Evolutionary conservation across 2,329 filamentous ascomycete genomes (phyloP), one percentile per base, ranked within the genome.

Genomic region (Paraphoma chrysanthemicola): DNA sequence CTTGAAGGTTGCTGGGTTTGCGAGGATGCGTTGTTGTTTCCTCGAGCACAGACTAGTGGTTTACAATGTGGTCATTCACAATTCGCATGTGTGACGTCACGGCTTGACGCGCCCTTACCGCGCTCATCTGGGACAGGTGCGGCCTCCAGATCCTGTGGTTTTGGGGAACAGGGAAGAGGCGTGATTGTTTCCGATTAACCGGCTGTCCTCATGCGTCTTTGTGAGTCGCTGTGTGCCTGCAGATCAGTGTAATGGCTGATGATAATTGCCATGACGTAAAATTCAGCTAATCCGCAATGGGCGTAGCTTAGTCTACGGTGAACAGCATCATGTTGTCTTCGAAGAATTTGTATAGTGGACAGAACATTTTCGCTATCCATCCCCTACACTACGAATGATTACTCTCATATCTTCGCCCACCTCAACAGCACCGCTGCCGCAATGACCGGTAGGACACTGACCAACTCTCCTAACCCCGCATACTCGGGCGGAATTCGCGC

Each of bases 371-470:
- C 23, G 23, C 5, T 23, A 23, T 23, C 5, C 5, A 23, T 23
- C 5, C 2, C 5, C 23, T 2, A 23, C 23, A 23, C 23, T 23
- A 23, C 23, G 23, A 5, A 23, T 23, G 5, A 5, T 23, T 23
- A 3, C 5, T 6, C 33, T 36, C 33, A 71, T 17, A 70, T 45
- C 38, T 54, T 64, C 3, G 55, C 53, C 68, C 68, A 84, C 48
- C 73, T 74, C 59, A 86, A 60, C 46, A 76, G 70, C 59, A 85
- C 72, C 0, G 85, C 87, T 30, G 82, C 83, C 9, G 78, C 71
- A 68, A 92, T 82, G 4, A 92, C 89, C 0, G 90, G 90, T 70
- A 91, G 61, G 0, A 93, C 88, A 68, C 90, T 92, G 0, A 91
- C 88, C 17, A 93, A 69, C 77, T 93, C 90, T 0, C 90, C 90